Evolutionary conservation across 1,284 basidiomycete species (phyloP), one percentile per base, ranked within the genome.

Genomic region (Fomitopsis betulina): DNA sequence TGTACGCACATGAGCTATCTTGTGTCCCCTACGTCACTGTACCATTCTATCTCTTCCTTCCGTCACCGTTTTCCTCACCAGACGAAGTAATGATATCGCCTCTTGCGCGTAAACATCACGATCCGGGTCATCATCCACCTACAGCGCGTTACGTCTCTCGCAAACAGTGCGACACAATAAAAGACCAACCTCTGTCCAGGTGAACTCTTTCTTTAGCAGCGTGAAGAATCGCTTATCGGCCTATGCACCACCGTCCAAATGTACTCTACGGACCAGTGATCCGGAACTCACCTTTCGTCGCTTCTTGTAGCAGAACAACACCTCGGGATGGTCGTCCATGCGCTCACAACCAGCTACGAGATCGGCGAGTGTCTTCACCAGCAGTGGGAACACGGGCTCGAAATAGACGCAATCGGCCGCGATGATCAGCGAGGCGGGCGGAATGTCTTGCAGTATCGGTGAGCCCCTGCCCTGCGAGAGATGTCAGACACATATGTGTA

Each of bases 391-490:
- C 0, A 93, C 89, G n/a, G 92, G 91, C 97, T n/a, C 95, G 65
- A 94, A 93, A 74, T 98, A 98, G 5, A 98, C 94, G 67, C 95
- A 98, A 70, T 98, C 95, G 1, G 94, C 93, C 0, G 91, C 91
- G 6, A 95, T 79, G 57, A 95, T 79, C 27, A 96, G 62, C 64
- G 93, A 84, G 7, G 86, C 81, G 5, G 75, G 79, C 23, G 72
- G 68, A n/a, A 85, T 73, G 21, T 72, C 67, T 38, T 63, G 51
- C 27, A 84, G 79, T 53, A 81, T 65, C 7, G 78, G 72, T 32
- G 75, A 72, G 32, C 86, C 87, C 87, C 87, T 88, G 62, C 53
- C 61, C 53, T 60, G 57, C 60, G 45, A 37, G 21, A 5, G 19
- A 9, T n/a, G n/a, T 62, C 57, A 65, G 40, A 5, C 51, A 50